Base-by-base conservation (phyloP, 495 filamentous ascomycete genomes). In the Talaromyces borbonicus region DNA sequence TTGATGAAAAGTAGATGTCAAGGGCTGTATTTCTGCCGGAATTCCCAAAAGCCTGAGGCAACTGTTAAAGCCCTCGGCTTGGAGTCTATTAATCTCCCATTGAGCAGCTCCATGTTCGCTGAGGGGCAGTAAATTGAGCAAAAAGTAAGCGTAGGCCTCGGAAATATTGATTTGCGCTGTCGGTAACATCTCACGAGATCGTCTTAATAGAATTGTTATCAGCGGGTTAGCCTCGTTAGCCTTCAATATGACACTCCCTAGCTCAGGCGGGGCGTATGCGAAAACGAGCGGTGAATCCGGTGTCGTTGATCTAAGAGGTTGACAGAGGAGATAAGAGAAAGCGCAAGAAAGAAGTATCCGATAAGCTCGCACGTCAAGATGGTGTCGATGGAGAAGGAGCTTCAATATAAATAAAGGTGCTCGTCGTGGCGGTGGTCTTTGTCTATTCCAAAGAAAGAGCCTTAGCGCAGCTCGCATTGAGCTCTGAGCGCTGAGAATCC, bases 161-260 rank as follows among this genome's bases (percentile, higher is more conserved):
- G 63, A 56, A 33, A 82, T 74, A 24, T 52, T 58, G 24, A 71
- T 62, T n/a, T 75, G 60, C 2, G 74, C 68, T 39, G 68, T 56
- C 4, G 80, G 77, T 74, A 77, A 83, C 8, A 74, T 60, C 38
- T 56, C 53, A 12, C 79, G 72, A 5, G 78, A 70, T 61, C 80
- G 77, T 14, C 73, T 70, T 33, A 84, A 63, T 18, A 86, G 62
- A 11, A 79, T 74, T 24, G 73, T 56, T 6, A 76, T 50, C 51
- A 71, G 43, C 30, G 47, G 57, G 46, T 51, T 55, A 43, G 58
- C 62, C 26, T 55, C 63, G 15, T 48, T 61, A 14, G 51, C 42
- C n/a, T 63, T 52, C 16, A 63, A 42, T 33, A 58, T 48, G 20
- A 39, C 51, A 31, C 39, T 43, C 26, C 47, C 20, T 12, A 39